Percentiles rank a stretch among this genome's conserved stretches.
Evolutionary conservation across 2,329 filamentous ascomycete species (phyloP).

Genomic region (Paradendryphiella salina): DNA sequence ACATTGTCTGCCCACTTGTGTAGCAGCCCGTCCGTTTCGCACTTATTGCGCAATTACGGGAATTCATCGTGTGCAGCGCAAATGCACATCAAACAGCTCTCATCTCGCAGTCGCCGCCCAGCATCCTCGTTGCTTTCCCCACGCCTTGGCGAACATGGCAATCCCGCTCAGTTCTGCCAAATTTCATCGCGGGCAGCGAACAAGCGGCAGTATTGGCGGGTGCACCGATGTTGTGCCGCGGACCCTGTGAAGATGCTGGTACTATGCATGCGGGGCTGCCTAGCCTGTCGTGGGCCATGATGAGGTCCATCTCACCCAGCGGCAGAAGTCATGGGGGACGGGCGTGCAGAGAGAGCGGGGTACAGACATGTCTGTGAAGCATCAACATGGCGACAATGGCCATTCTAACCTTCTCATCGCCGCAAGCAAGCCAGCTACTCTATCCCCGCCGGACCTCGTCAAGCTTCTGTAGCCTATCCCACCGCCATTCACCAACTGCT

Average conservation of each 20-base stretch:
- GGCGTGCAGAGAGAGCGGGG: constrained; percentile 24
- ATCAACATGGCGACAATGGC: constrained; percentile 13
- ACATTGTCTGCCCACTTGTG: background rate
- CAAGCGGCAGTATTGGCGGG: constrained; percentile 16
- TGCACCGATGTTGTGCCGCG: constrained; percentile 16
- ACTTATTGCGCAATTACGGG: constrained; percentile 3
- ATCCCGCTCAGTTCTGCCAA: background rate
- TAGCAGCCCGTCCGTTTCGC: background rate
- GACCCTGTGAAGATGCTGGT: constrained; percentile 10
- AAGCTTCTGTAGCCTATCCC: constrained; percentile 15
- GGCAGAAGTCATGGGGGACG: too few species aligned
- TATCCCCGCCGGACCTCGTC: constrained; percentile 4
- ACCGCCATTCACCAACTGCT: constrained; percentile 33
- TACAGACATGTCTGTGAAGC: constrained; percentile 34
- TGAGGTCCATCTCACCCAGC: background rate
- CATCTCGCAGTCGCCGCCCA: constrained; percentile 22
- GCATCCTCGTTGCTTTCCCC: constrained; percentile 22
- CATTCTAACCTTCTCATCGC: constrained; percentile 30
- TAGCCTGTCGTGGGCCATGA: constrained; percentile 7
- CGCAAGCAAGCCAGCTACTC: constrained; percentile 23
- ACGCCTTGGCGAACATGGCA: constrained; percentile 23
- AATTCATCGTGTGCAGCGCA: constrained; percentile 22
- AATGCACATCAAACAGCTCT: constrained; percentile 29
- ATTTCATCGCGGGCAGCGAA: constrained; percentile 12
- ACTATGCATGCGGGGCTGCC: constrained; percentile 2